These are phyloP conservation scores for Leccinum broughii DNA, from an alignment of 768 basidiomycete species.

Conservation along the genomic window DNA sequence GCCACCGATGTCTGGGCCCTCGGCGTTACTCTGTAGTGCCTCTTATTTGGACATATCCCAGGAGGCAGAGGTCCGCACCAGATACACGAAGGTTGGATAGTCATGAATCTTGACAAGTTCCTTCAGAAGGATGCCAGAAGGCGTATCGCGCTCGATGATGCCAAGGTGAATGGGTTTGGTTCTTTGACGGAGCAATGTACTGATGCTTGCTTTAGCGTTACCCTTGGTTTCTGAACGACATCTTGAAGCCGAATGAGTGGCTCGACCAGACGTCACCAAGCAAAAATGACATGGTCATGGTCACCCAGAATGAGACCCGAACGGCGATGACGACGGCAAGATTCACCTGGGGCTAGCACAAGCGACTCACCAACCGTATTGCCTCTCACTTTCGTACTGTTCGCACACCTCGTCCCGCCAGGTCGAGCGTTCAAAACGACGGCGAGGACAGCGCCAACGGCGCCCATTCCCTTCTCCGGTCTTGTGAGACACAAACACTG, in stretches of 20 bases:
- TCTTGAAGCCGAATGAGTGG: slow-evolving; percentile 70
- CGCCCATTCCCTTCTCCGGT: slow-evolving; percentile 32
- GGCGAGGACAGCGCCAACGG: slow-evolving; percentile 28
- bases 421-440: slow-evolving; percentile 15
- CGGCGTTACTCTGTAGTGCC: slow-evolving; percentile 92
- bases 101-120: slow-evolving; percentile 69
- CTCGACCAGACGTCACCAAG: slow-evolving; percentile 58
- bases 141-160: slow-evolving; percentile 75
- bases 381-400: slow-evolving; percentile 51
- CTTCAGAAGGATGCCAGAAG: slow-evolving; percentile 77
- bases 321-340: slow-evolving; percentile 68
- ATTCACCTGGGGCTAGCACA: slow-evolving; percentile 61
- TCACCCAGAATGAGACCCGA: slow-evolving; percentile 76
- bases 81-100: slow-evolving; percentile 55
- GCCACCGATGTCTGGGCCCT: slow-evolving; percentile 98
- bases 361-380: slow-evolving; percentile 44
- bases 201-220: slow-evolving; percentile 42
- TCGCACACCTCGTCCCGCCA: slow-evolving; percentile 29
- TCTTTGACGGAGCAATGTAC: neutral
- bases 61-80: slow-evolving; percentile 56
- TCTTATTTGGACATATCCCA: slow-evolving; percentile 85
- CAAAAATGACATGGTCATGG: slow-evolving; percentile 48
- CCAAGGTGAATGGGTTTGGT: slow-evolving; percentile 60
- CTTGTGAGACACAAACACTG: slow-evolving; percentile 25
- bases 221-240: slow-evolving; percentile 68